Percentiles rank a stretch among this genome's conserved stretches.
Conservation (phyloP, 371 early-diverging fungal species). For the Batrachochytrium dendrobatidis region DNA sequence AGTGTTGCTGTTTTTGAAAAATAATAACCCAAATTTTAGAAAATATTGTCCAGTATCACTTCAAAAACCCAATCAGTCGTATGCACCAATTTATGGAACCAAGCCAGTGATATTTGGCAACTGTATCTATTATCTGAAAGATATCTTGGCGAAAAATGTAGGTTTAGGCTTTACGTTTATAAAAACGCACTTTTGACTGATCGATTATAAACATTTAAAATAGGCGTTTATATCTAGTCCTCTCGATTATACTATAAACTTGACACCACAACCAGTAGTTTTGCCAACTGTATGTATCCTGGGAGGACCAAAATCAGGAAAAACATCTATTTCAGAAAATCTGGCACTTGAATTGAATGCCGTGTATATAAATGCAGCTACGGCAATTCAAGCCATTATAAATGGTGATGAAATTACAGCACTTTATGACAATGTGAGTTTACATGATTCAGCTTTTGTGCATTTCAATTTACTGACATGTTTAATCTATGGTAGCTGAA, state of each 20-base stretch:
- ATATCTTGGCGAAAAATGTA: not conserved
- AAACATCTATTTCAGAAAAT: conserved; percentile 22
- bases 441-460: not conserved
- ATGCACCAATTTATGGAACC: conserved; percentile 19
- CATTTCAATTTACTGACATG: not conserved
- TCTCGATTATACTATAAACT: conserved; percentile 14
- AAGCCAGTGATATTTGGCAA: conserved; percentile 32
- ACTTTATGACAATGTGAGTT: conserved; percentile 19
- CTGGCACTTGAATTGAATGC: conserved; percentile 27
- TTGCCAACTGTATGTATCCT: conserved; percentile 29
- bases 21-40: conserved; percentile 6
- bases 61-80: conserved; percentile 9
- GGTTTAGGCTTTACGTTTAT: no score
- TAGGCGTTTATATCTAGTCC: conserved; percentile 33
- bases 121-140: conserved; percentile 30
- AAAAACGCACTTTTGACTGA: no score
- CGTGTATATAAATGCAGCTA: conserved; percentile 33
- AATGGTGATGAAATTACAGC: conserved; percentile 18
- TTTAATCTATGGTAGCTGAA: conserved; percentile 17
- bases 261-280: conserved; percentile 28
- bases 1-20: not conserved
- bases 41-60: conserved; percentile 38
- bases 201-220: no score
- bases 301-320: conserved; percentile 40
- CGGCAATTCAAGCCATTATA: conserved; percentile 29